Evolutionary conservation across 805 yeast species (phyloP).

Genomic region (Cyberlindnera bimundalis): DNA sequence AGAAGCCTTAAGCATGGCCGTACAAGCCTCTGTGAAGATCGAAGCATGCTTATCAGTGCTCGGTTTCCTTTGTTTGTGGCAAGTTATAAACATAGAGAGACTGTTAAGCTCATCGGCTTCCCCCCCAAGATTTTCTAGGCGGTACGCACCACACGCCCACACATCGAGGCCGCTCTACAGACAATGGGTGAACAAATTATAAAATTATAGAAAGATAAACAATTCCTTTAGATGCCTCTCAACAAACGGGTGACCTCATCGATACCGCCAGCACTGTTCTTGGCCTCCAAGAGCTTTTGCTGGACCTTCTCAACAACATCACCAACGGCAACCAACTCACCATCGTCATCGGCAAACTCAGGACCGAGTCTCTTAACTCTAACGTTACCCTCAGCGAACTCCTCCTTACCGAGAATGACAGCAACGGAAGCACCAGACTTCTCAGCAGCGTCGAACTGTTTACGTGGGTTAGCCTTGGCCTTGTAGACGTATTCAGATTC

Average conservation of each 20-base stretch:
- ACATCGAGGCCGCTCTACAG: no score
- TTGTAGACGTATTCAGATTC: conserved; percentile 91
- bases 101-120: no score
- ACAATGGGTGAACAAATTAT: no score
- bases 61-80: no score
- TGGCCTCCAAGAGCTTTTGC: conserved; percentile 48
- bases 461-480: conserved; percentile 89
- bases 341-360: conserved; percentile 84
- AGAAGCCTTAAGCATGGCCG: background rate
- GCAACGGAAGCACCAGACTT: conserved; percentile 87
- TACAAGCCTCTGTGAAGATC: background rate
- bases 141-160: no score
- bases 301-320: conserved; percentile 54
- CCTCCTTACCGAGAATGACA: conserved; percentile 94
- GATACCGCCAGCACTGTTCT: conserved; percentile 44
- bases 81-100: background rate
- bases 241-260: conserved; percentile 64
- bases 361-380: conserved; percentile 88
- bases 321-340: conserved; percentile 65
- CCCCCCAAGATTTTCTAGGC: no score
- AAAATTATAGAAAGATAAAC: no score
- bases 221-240: conserved; percentile 21
- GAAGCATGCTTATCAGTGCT: no score
- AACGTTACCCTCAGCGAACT: conserved; percentile 68
- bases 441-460: conserved; percentile 97